Base-by-base conservation (phyloP, 306 rosid species). In the Aeschynomene evenia region DNA sequence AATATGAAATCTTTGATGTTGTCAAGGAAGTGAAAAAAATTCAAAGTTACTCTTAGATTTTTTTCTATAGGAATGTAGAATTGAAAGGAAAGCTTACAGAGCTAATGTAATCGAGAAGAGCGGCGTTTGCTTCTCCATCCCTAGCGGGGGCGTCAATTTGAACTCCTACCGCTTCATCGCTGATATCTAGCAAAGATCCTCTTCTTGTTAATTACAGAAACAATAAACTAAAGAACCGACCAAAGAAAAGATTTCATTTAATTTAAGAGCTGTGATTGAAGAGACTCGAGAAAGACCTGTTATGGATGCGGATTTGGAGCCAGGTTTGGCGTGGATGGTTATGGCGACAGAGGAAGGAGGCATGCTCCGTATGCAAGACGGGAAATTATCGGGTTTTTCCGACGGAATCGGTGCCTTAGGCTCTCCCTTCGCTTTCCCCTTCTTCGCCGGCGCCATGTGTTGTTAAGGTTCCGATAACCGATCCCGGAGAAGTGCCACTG, bases 81-180 rank as follows among this genome's bases (percentile, higher is more conserved):
- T 19, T 37, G 49, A 1, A 19, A 48, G 1, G 1, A 1, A 34
- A 68, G 10, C 89, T 28, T 69, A 90, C 97, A 10, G 92, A 83
- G 75, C 90, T 81, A 2, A 90, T 81, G 74, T 82, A 90, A 55
- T 88, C 90, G 9, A 94, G 85, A 52, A 94, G 97, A 14, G 96
- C 97, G 9, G 94, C 95, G 74, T 90, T 94, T 61, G 98, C 98
- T 81, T 93, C 97, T 10, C 97, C 96, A 72, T 94, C 98, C 72
- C 87, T 94, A 0, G 97, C 88, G 2, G 98, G 97, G 9, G 96
- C 96, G 71, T 88, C 96, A 39, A 90, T 94, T 79, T 90, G 96
- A 23, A 94, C 96, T 18, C 96, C 97, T 18, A 94, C 77, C 2
- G 97, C 87, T 45, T 94, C 96, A 54, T 90, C 89, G 59, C 86